These are phyloP conservation scores for Exsudoporus floridanus DNA, from an alignment of 1,284 basidiomycete genomes.

Conservation along the genomic window DNA sequence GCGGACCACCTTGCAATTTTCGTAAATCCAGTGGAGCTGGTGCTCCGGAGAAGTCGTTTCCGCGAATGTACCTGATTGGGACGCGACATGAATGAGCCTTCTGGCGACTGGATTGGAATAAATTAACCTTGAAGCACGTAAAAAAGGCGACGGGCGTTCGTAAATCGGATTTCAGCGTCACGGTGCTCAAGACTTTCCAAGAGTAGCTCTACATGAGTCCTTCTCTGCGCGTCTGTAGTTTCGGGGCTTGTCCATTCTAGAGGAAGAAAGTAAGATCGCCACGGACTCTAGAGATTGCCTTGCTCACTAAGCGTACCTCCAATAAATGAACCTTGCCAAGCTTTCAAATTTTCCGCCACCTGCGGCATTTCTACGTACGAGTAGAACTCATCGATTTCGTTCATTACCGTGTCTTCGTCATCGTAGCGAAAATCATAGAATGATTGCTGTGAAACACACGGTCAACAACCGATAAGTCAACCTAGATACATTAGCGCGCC, in stretches of 20 bases:
- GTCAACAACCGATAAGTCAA: constrained; percentile 15
- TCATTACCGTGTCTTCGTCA: constrained; percentile 93
- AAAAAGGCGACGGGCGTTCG: constrained; percentile 82
- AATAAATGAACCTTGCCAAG: constrained; percentile 82
- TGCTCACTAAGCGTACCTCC: constrained; percentile 51
- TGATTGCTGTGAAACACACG: constrained; percentile 58
- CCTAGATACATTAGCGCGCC: constrained; percentile 42
- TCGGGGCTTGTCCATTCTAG: constrained; percentile 75
- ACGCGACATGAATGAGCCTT: constrained; percentile 21
- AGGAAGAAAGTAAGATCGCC: background rate
- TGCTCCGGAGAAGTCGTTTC: constrained; percentile 90
- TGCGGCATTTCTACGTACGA: constrained; percentile 96
- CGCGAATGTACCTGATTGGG: constrained; percentile 76
- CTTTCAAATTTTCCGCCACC: constrained; percentile 82
- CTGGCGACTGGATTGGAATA: constrained; percentile 5
- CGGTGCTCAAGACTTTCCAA: constrained; percentile 85
- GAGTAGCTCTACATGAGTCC: constrained; percentile 73
- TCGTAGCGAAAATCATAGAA: constrained; percentile 90
- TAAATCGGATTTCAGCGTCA: constrained; percentile 80
- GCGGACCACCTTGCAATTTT: constrained; percentile 88
- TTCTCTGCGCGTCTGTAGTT: constrained; percentile 58
- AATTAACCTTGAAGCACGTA: constrained; percentile 85
- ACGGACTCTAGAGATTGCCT: background rate
- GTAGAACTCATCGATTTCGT: constrained; percentile 98
- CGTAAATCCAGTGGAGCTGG: constrained; percentile 94